Evolutionary conservation across 345 rosid genomes (phyloP), one percentile per base, ranked within the genome.

Genomic region (Limnanthes douglasii): DNA sequence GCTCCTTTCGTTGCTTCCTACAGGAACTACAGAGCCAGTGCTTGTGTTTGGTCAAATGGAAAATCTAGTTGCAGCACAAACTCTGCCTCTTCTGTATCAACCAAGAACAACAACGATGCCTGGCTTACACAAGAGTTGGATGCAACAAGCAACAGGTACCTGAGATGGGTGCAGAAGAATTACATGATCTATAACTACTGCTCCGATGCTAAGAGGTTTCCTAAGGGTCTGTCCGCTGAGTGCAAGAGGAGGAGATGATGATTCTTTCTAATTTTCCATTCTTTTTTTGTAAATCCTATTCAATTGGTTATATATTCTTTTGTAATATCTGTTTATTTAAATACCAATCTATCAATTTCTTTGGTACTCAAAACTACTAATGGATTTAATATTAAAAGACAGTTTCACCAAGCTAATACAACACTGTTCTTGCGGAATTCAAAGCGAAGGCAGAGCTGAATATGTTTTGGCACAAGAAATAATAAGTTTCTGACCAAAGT

Each of bases 1-100:
- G 72, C 82, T 41, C 83, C 83, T 1, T 66, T 73, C 65, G 64
- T 65, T 1, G 67, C 78, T 29, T 69, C 56, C 3, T 72, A 36
- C 45, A 58, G 60, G 47, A 59, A 65, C 38, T 73, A 55, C 51
- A 48, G 52, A n/a, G 61, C 59, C 8, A 29, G 53, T 28, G 61
- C 59, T 15, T 65, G 75, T 41, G 56, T 49, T 21, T 44, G 37
- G 50, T 42, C 61, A 3, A 15, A 51, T 9, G 34, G 35, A 12
- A 7, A 50, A 11, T 37, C 51, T 6, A n/a, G n/a, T n/a, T n/a
- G n/a, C n/a, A n/a, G n/a, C n/a, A 41, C 37, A 24, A 29, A 17
- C 4, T 42, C 69, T 4, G 31, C 26, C 34, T 37, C 8, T 16
- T 75, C n/a, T n/a, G n/a, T n/a, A n/a, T n/a, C n/a, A n/a, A n/a